Evolutionary conservation across 2,329 filamentous ascomycete genomes (phyloP).

Genomic region (Trichothecium sympodiale): DNA sequence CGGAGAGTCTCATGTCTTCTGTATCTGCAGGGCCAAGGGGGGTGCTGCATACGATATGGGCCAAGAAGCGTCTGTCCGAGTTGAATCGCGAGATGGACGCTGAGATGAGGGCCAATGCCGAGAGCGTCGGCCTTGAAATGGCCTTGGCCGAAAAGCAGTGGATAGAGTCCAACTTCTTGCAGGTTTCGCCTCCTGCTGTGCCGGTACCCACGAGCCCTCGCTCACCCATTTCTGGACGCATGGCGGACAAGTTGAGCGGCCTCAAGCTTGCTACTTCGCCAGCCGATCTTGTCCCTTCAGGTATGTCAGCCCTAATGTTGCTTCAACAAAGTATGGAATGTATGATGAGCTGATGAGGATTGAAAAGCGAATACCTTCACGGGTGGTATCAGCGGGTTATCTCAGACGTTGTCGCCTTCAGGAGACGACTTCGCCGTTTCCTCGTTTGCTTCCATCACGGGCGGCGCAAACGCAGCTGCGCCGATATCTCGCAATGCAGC

Average conservation of each 20-base stretch:
- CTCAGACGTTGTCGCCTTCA: slow-evolving; percentile 18
- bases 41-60: slow-evolving; percentile 84
- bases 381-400: slow-evolving; percentile 19
- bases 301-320: background rate
- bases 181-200: slow-evolving; percentile 23
- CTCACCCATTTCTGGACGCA: slow-evolving; percentile 52
- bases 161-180: slow-evolving; percentile 67
- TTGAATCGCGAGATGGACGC: slow-evolving; percentile 65
- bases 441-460: slow-evolving; percentile 22
- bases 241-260: slow-evolving; percentile 71
- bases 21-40: slow-evolving; percentile 61
- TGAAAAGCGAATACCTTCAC: slow-evolving; percentile 24
- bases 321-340: background rate
- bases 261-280: slow-evolving; percentile 67
- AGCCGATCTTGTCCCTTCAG: slow-evolving; percentile 42
- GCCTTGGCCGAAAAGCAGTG: slow-evolving; percentile 72
- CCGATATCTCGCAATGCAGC: slow-evolving; percentile 23
- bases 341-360: background rate
- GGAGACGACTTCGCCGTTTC: slow-evolving; percentile 22
- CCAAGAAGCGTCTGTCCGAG: slow-evolving; percentile 66
- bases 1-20: slow-evolving; percentile 52
- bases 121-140: slow-evolving; percentile 79
- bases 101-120: slow-evolving; percentile 63
- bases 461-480: slow-evolving; percentile 9
- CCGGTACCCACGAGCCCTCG: slow-evolving; percentile 31